Evolutionary conservation across 129 eudicot genomes (phyloP), one percentile per base, ranked within the genome.

Genomic region (Arctium lappa): DNA sequence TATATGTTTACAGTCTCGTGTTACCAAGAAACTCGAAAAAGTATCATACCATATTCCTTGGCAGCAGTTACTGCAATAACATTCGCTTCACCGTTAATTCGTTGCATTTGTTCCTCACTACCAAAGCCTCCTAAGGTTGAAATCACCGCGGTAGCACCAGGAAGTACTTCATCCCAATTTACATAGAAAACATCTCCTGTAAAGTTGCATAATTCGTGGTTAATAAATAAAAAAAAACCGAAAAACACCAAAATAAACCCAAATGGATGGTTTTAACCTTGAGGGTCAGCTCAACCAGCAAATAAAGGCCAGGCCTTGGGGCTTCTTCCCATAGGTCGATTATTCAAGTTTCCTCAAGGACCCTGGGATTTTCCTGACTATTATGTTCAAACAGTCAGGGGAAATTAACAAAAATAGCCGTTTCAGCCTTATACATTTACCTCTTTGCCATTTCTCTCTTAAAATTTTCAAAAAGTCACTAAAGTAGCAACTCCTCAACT

Each of bases 71-170:
- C 95, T 31, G 99, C 87, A 18, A 86, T 84, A 66, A 95, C 87
- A 84, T 95, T 95, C 11, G 99, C 99, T 85, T 95, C 99, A 13
- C 99, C 99, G 38, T 95, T 95, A 79, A 95, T 93, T 79, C 99
- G 89, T 85, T 90, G 93, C 99, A 95, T 95, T 77, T 95, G 99
- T 86, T 95, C 99, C 81, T 95, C 99, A 50, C 85, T 93, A 72
- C 99, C 99, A 83, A 95, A 95, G 72, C 99, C 99, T 82, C 99
- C 99, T 9, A 95, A 74, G 6, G 99, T 95, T 77, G 99, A 95
- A 84, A 91, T 92, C 31, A 95, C 99, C 76, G 99, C 97, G 8
- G 99, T 93, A 69, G 97, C 98, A 6, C 99, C 99, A 34, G 65
- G 80, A 84, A 95, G 95, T 69, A 95, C 94, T 87, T 95, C 99